A percentile compares a stretch with the other conserved stretches of the same genome.
These are phyloP conservation scores for Wallacemonas sp. DNA, from an alignment of 208 protist species.

Conservation along the genomic window DNA sequence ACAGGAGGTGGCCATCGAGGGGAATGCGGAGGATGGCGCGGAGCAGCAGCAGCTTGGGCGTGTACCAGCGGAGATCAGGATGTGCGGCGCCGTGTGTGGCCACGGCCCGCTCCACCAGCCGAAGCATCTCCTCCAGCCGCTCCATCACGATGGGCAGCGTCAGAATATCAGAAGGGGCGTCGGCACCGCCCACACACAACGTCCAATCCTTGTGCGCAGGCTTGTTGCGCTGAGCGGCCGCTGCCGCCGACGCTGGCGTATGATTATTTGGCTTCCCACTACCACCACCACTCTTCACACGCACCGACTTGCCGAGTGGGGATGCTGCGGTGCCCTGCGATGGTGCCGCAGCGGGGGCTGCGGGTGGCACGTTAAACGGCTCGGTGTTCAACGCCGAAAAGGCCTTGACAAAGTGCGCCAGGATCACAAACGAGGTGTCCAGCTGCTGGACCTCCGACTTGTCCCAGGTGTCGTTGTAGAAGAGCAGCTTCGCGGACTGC, in stretches of 20 bases:
- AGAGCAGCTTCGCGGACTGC: conserved; percentile 62
- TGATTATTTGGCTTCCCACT: background rate
- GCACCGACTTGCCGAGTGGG: background rate
- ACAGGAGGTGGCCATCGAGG: conserved; percentile 65
- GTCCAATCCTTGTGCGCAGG: conserved; percentile 29
- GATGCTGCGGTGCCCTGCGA: conserved; percentile 6
- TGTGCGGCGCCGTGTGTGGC: conserved; percentile 27
- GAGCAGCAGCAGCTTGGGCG: conserved; percentile 77
- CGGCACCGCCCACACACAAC: conserved; percentile 36
- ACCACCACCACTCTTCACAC: background rate
- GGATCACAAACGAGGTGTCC: conserved; percentile 70
- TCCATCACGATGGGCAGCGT: conserved; percentile 63
- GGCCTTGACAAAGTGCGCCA: conserved; percentile 77
- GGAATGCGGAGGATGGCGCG: conserved; percentile 71
- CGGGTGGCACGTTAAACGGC: conserved; percentile 55
- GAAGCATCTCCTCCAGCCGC: conserved; percentile 66
- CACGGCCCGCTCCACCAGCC: conserved; percentile 33
- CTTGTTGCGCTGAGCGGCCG: background rate
- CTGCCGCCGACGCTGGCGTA: background rate
- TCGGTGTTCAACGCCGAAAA: conserved; percentile 65
- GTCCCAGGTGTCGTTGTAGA: conserved; percentile 74
- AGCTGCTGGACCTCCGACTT: conserved; percentile 63
- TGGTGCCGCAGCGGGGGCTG: background rate
- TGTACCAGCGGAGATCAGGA: conserved; percentile 58
- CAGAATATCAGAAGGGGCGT: conserved; percentile 22